Percentiles rank a stretch among this genome's conserved stretches.
Conservation (phyloP, 495 filamentous ascomycete genomes). For the Penicillium flavigenum region DNA sequence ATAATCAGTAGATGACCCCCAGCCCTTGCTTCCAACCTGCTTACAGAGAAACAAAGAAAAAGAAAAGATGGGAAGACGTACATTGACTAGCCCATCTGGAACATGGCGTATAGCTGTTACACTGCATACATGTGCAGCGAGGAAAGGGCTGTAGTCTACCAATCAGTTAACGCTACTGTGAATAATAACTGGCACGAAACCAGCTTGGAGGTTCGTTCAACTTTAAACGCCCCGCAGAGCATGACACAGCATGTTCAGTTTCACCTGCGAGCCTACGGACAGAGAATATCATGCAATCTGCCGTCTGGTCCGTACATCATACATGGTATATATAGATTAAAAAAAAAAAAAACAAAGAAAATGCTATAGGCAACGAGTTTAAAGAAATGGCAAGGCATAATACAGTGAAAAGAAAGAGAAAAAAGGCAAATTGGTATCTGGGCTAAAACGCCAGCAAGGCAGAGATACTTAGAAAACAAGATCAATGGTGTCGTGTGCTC, state of each 20-base stretch:
- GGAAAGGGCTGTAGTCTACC: background rate
- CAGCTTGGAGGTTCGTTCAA: background rate
- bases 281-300: background rate
- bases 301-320: background rate
- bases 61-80: background rate
- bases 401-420: conserved; percentile 17
- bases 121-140: background rate
- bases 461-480: conserved; percentile 18
- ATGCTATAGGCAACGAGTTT: conserved; percentile 9
- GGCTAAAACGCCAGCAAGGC: conserved; percentile 30
- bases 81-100: background rate
- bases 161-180: background rate
- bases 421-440: conserved; percentile 38
- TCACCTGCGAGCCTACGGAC: background rate
- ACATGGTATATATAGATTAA: conserved; percentile 7
- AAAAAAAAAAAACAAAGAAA: background rate
- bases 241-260: background rate
- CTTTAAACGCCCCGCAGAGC: background rate
- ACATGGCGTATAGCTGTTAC: background rate
- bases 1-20: background rate
- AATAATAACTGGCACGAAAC: background rate
- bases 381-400: conserved; percentile 9
- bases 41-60: background rate
- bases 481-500: conserved; percentile 20
- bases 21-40: background rate